phyloP scores from a whole-genome alignment of 1,139 yeast species.

The Yamadazyma spencermartinsiae region DNA sequence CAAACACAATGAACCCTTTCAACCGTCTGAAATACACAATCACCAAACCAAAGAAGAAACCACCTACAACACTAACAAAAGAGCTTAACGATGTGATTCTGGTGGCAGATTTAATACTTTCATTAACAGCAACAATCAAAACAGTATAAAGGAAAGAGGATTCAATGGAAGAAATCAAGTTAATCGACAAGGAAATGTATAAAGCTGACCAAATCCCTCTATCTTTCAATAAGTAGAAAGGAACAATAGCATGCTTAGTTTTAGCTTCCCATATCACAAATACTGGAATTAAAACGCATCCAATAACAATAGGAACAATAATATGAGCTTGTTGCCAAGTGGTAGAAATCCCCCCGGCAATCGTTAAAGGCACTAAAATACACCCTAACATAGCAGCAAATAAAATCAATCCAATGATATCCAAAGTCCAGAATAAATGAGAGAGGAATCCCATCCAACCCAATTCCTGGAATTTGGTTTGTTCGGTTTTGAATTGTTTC shows the following conservation, averaged over 20 bases:
- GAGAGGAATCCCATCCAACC: conserved; percentile 23
- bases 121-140: conserved; percentile 35
- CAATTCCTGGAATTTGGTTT: conserved; percentile 25
- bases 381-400: conserved; percentile 34
- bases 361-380: conserved; percentile 39
- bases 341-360: conserved; percentile 35
- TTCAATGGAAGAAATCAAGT: conserved; percentile 32
- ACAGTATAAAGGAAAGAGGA: conserved; percentile 35
- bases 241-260: conserved; percentile 34
- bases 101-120: conserved; percentile 33
- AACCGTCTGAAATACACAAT: conserved; percentile 30
- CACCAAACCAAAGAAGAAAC: conserved; percentile 34
- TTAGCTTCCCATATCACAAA: conserved; percentile 34
- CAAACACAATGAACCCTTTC: conserved; percentile 34
- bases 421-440: conserved; percentile 36
- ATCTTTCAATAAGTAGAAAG: conserved; percentile 32
- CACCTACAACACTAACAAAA: conserved; percentile 34
- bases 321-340: conserved; percentile 33
- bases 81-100: conserved; percentile 33
- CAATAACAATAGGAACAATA: conserved; percentile 39
- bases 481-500: conserved; percentile 24
- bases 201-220: conserved; percentile 39
- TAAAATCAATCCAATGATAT: conserved; percentile 33
- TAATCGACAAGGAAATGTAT: conserved; percentile 29
- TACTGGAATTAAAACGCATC: conserved; percentile 34